Evolutionary conservation across 75 land plant genomes (phyloP).

Genomic region (Adiantum capillusveneris): DNA sequence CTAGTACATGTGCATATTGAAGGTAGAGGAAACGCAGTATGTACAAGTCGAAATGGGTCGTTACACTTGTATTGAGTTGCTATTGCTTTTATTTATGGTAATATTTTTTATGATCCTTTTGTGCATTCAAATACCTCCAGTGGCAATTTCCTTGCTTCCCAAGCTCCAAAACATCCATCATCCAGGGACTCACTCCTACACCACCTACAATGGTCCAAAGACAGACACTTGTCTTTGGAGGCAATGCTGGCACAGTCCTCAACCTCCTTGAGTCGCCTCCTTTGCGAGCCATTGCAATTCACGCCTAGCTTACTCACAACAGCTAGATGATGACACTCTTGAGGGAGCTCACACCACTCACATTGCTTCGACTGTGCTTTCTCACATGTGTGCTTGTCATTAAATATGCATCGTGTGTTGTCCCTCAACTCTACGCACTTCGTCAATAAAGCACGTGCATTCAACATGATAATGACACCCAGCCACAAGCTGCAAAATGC

Average conservation of each 20-base stretch:
- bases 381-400: background rate
- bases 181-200: slow-evolving; percentile 9
- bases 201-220: slow-evolving; percentile 9
- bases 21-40: too few relatives aligned
- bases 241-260: slow-evolving; percentile 1
- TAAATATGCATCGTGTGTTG: background rate
- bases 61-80: too few relatives aligned
- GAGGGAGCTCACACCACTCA: slow-evolving; percentile 7
- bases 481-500: too few relatives aligned
- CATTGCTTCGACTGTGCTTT: background rate
- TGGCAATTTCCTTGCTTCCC: slow-evolving; percentile 7
- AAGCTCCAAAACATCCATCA: slow-evolving; percentile 11
- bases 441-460: too few relatives aligned
- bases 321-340: background rate
- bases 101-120: background rate
- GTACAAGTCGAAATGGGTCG: too few relatives aligned
- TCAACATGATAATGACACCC: too few relatives aligned
- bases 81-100: too few relatives aligned
- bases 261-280: background rate
- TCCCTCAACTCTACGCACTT: background rate
- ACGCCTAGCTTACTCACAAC: background rate
- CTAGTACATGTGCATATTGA: too few relatives aligned
- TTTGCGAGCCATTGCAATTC: slow-evolving; percentile 6
- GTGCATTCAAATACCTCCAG: background rate
- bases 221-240: slow-evolving; percentile 1